Evolutionary conservation across 2,329 filamentous ascomycete genomes (phyloP).

Genomic region (Ophiognomonia clavigignenti-juglandacearum): DNA sequence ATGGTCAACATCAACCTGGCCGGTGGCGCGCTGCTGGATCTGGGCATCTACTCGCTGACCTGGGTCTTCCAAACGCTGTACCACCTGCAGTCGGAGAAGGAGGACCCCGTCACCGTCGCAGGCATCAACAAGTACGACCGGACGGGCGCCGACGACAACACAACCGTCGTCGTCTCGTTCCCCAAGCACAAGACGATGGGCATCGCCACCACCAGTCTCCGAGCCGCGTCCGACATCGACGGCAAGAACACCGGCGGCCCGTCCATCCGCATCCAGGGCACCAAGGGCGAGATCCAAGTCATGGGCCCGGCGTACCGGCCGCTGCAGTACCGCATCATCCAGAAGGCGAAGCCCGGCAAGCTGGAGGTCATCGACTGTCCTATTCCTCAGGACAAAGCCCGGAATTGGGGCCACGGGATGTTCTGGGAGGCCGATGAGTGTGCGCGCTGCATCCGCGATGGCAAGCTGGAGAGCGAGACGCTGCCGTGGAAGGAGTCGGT

Average conservation of each 20-base stretch:
- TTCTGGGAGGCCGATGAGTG: conserved; percentile 51
- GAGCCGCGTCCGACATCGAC: conserved; percentile 58
- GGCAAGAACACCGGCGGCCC: conserved; percentile 55
- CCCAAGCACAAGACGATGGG: conserved; percentile 65
- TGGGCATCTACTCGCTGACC: conserved; percentile 84
- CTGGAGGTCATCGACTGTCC: conserved; percentile 49
- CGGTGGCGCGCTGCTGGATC: conserved; percentile 75
- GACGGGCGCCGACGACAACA: conserved; percentile 73
- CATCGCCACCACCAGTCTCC: conserved; percentile 63
- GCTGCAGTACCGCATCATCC: conserved; percentile 59
- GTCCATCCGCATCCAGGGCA: conserved; percentile 74
- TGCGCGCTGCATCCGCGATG: conserved; percentile 57
- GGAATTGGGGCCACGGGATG: conserved; percentile 70
- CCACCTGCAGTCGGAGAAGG: conserved; percentile 65
- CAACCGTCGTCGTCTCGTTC: conserved; percentile 74
- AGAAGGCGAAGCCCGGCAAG: conserved; percentile 40
- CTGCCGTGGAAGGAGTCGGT: conserved; percentile 73
- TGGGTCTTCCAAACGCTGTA: conserved; percentile 91
- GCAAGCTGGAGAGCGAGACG: conserved; percentile 67
- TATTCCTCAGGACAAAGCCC: conserved; percentile 44
- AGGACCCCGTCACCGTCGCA: conserved; percentile 62
- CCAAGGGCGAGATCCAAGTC: conserved; percentile 78
- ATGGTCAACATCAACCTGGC: conserved; percentile 81
- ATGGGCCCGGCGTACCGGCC: conserved; percentile 68
- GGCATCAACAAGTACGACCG: conserved; percentile 65